These are phyloP conservation scores for Hordeum marinum DNA, from an alignment of 176 grass and related monocot genomes.

Conservation along the genomic window DNA sequence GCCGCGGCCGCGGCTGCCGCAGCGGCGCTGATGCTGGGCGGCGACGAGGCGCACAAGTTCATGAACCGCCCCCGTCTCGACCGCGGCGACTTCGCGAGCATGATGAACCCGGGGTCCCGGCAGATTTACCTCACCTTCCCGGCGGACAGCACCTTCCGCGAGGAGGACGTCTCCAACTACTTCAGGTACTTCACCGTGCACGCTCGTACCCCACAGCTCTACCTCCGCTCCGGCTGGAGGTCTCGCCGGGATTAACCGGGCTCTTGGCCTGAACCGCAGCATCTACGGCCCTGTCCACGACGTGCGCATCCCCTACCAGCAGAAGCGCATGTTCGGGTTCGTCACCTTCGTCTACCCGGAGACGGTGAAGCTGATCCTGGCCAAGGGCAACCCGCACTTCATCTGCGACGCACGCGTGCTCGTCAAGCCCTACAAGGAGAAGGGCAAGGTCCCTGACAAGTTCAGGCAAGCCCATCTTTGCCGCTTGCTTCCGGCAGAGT, in stretches of 20 bases:
- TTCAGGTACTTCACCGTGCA: constrained; percentile 53
- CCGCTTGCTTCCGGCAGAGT: constrained; percentile 10
- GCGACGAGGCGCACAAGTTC: constrained; percentile 86
- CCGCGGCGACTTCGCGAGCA: constrained; percentile 56
- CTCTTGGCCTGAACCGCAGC: constrained; percentile 27
- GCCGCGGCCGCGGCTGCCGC: constrained; percentile 58
- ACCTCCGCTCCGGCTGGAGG: background rate
- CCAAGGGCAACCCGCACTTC: constrained; percentile 98
- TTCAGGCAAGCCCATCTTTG: constrained; percentile 46
- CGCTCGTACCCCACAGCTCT: background rate
- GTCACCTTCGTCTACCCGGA: constrained; percentile 98
- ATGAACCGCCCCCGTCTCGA: constrained; percentile 55
- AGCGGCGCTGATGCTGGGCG: constrained; percentile 68
- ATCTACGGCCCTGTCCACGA: constrained; percentile 98
- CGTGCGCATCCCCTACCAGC: constrained; percentile 95
- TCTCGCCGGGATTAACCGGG: background rate
- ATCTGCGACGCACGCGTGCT: constrained; percentile 97
- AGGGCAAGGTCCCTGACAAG: constrained; percentile 98
- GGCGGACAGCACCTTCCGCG: constrained; percentile 95
- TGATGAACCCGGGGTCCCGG: constrained; percentile 76
- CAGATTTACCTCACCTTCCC: constrained; percentile 99
- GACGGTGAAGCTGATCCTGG: constrained; percentile 94
- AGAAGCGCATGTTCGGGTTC: constrained; percentile 99
- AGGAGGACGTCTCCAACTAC: constrained; percentile 97
- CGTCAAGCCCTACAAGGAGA: constrained; percentile 99